Conservation (phyloP, 495 filamentous ascomycete genomes). For the Melanomma pulvis-pyrius region DNA sequence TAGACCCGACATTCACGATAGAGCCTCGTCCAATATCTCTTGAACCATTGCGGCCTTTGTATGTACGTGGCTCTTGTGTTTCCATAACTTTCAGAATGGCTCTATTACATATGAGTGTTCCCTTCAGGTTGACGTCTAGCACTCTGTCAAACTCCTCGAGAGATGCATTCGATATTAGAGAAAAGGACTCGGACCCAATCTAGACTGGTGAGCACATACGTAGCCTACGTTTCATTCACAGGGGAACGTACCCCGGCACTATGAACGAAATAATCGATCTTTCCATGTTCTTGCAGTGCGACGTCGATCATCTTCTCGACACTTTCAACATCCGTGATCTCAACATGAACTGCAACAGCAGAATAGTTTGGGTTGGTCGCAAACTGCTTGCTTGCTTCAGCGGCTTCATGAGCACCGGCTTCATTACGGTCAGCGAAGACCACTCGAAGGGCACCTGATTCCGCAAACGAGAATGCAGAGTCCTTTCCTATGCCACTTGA, state of each 20-base stretch:
- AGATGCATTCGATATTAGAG: not conserved
- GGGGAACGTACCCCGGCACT: constrained; percentile 24
- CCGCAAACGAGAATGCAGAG: constrained; percentile 9
- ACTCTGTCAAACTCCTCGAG: not conserved
- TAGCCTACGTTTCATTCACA: not conserved
- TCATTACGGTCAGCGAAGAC: constrained; percentile 20
- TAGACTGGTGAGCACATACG: not conserved
- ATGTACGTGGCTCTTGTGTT: too few species aligned
- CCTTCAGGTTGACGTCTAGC: too few species aligned
- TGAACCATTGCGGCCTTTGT: too few species aligned
- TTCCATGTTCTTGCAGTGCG: constrained; percentile 17
- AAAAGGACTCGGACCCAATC: too few species aligned
- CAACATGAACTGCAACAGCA: not conserved
- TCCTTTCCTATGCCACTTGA: constrained; percentile 20
- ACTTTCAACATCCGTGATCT: not conserved
- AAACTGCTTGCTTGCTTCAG: constrained; percentile 3
- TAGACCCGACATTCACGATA: too few species aligned
- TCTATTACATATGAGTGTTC: too few species aligned
- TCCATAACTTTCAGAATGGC: too few species aligned
- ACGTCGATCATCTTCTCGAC: not conserved
- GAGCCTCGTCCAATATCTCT: too few species aligned
- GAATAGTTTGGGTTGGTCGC: not conserved
- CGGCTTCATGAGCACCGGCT: not conserved
- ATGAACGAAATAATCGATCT: constrained; percentile 29
- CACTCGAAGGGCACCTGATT: constrained; percentile 8